phyloP scores from a whole-genome alignment of 805 yeast species.

The Kurtzmaniella cleridarum region DNA sequence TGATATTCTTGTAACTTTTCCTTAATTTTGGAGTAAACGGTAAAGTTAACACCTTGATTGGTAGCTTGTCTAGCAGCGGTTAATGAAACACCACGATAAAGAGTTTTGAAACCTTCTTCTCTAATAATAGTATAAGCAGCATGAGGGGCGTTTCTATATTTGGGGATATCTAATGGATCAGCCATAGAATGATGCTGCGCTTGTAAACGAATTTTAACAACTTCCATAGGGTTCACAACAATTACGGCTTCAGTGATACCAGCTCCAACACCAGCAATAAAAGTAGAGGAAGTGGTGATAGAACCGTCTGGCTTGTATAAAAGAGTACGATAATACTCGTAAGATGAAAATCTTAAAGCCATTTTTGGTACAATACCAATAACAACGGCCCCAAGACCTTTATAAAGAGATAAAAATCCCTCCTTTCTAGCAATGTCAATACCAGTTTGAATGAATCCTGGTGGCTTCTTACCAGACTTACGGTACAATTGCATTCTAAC shows the following conservation, averaged over 20 bases:
- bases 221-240: conserved; percentile 97
- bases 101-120: conserved; percentile 86
- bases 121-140: conserved; percentile 76
- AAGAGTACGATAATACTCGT: conserved; percentile 76
- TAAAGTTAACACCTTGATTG: conserved; percentile 97
- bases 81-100: conserved; percentile 90
- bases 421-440: conserved; percentile 70
- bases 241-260: conserved; percentile 94
- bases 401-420: conserved; percentile 80
- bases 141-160: conserved; percentile 90
- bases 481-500: conserved; percentile 93
- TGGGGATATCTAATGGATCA: conserved; percentile 75
- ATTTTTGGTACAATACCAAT: conserved; percentile 97
- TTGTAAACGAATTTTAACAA: conserved; percentile 91
- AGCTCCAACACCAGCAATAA: conserved; percentile 93
- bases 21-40: conserved; percentile 85
- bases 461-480: conserved; percentile 67
- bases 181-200: conserved; percentile 90
- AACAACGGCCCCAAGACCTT: conserved; percentile 95
- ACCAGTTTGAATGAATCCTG: conserved; percentile 86
- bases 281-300: conserved; percentile 69
- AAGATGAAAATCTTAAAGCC: conserved; percentile 95
- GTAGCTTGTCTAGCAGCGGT: conserved; percentile 98
- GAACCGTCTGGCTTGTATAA: conserved; percentile 60
- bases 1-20: conserved; percentile 63